Conservation (phyloP, 768 basidiomycete species). For the Kwoniella newhampshirensis region DNA sequence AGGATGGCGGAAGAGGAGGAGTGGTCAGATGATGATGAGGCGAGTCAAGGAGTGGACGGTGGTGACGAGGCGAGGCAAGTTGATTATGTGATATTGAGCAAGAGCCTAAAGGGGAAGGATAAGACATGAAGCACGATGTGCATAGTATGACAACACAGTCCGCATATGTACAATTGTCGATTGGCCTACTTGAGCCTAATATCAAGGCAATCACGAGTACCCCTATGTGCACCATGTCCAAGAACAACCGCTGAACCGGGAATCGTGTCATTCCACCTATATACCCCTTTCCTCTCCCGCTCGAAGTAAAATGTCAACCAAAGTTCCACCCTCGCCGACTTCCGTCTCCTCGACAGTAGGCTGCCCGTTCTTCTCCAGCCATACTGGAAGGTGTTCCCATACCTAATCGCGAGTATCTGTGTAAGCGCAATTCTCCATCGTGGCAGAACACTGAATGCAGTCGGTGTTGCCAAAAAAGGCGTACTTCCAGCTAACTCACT, state of each 20-base stretch:
- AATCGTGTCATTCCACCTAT: not conserved
- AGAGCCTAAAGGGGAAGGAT: conserved; percentile 2
- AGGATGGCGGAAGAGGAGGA: conserved; percentile 27
- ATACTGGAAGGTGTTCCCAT: conserved; percentile 10
- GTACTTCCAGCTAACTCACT: too few relatives aligned
- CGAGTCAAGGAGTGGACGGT: not conserved
- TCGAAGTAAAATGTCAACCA: conserved; percentile 4
- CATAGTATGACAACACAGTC: too few relatives aligned
- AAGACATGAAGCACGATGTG: too few relatives aligned
- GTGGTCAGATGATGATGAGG: conserved; percentile 13
- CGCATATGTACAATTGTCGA: too few relatives aligned
- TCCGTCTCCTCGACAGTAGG: conserved; percentile 2
- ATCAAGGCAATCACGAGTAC: too few relatives aligned
- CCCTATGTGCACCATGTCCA: too few relatives aligned
- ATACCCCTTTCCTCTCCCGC: not conserved
- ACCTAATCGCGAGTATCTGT: conserved; percentile 4
- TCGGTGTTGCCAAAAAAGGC: too few relatives aligned
- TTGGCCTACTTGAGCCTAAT: too few relatives aligned
- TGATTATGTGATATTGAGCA: conserved; percentile 40
- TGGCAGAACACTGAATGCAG: too few relatives aligned
- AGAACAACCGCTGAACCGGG: too few relatives aligned
- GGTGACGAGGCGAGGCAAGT: not conserved
- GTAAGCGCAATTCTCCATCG: too few relatives aligned
- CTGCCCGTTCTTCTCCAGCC: conserved; percentile 12
- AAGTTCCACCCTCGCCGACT: not conserved